phyloP scores from a whole-genome alignment of 2,329 filamentous ascomycete species.

The Clonostachys solani region DNA sequence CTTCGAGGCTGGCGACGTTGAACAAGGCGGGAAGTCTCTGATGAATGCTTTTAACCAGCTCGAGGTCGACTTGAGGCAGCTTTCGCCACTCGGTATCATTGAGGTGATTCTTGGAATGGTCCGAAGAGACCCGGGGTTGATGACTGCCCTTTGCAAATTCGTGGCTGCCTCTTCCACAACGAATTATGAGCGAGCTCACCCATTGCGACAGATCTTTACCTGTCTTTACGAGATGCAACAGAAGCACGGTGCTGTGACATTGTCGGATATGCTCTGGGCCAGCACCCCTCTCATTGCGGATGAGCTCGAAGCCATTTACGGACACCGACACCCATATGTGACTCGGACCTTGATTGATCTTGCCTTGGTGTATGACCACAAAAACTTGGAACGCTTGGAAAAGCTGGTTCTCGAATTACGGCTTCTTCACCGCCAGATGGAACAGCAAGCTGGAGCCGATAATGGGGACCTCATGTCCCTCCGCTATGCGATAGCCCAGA shows the following conservation, averaged over 20 bases:
- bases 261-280: slow-evolving; percentile 37
- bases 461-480: slow-evolving; percentile 28
- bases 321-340: slow-evolving; percentile 35
- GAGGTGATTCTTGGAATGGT: slow-evolving; percentile 38
- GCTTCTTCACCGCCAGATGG: slow-evolving; percentile 25
- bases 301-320: slow-evolving; percentile 38
- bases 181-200: slow-evolving; percentile 35
- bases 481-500: slow-evolving; percentile 34
- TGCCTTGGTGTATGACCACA: slow-evolving; percentile 31
- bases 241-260: slow-evolving; percentile 33
- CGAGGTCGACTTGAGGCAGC: slow-evolving; percentile 33
- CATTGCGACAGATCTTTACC: slow-evolving; percentile 34
- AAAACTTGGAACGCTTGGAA: slow-evolving; percentile 26
- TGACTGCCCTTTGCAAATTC: slow-evolving; percentile 40
- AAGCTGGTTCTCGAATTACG: slow-evolving; percentile 31
- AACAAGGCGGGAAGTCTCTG: slow-evolving; percentile 30
- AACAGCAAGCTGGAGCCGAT: slow-evolving; percentile 22
- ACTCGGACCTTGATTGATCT: slow-evolving; percentile 35
- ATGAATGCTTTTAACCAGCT: slow-evolving; percentile 38
- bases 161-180: slow-evolving; percentile 36
- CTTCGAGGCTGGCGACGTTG: slow-evolving; percentile 32
- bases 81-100: slow-evolving; percentile 36
- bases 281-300: slow-evolving; percentile 35
- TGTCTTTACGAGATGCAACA: slow-evolving; percentile 39
- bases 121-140: slow-evolving; percentile 35